Percentiles rank a stretch among this genome's conserved stretches.
Evolutionary conservation across 23 red algal genomes (phyloP).

Genomic region (Gracilariopsis chorda): DNA sequence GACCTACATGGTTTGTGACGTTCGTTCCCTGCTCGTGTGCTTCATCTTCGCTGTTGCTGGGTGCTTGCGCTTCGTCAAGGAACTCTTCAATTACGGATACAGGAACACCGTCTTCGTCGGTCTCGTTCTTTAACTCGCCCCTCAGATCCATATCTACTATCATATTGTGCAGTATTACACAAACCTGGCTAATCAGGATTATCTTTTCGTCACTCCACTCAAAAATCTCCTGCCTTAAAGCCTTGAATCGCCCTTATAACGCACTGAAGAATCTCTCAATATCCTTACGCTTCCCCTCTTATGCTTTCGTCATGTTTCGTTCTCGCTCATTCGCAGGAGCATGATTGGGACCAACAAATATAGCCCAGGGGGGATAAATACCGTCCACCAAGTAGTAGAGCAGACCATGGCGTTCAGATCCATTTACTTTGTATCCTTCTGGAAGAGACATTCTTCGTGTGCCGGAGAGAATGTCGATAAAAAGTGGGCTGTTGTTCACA

Average conservation of each 20-base stretch:
- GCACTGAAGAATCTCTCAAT: conserved; percentile 16
- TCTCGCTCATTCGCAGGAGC: not conserved
- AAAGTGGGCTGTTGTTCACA: conserved; percentile 15
- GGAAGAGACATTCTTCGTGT: not conserved
- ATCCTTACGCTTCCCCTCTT: conserved; percentile 25
- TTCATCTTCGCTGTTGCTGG: not conserved
- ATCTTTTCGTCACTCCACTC: not conserved
- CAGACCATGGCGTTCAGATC: not conserved
- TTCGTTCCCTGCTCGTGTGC: not conserved
- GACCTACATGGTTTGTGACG: not conserved
- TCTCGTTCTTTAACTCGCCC: not conserved
- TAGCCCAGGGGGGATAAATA: conserved; percentile 22
- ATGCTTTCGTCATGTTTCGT: not conserved
- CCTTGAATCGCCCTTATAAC: conserved; percentile 16
- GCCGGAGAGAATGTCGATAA: conserved; percentile 12
- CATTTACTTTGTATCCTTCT: conserved; percentile 33
- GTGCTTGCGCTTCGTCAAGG: not conserved
- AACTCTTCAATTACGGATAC: not conserved
- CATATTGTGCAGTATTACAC: conserved; percentile 60
- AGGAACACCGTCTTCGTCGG: not conserved
- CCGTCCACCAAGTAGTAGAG: conserved; percentile 27
- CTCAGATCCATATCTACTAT: conserved; percentile 8
- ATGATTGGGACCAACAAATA: not conserved
- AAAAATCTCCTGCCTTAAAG: not conserved
- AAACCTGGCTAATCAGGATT: conserved; percentile 18